Evolutionary conservation across 805 yeast genomes (phyloP).

Genomic region (Zygoascus biomembranicola): DNA sequence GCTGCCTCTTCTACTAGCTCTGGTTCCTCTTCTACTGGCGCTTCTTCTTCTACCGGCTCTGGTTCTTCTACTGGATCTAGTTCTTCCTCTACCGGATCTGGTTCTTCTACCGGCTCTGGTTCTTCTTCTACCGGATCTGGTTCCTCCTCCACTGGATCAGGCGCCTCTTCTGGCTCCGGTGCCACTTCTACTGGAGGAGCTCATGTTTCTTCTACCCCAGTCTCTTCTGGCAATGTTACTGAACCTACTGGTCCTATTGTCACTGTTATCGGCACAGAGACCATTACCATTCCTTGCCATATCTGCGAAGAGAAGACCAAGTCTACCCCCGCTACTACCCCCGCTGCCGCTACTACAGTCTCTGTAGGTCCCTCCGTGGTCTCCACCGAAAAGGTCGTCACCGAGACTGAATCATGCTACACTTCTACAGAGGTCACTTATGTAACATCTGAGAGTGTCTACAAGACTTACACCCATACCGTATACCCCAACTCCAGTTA

Average conservation of each 20-base stretch:
- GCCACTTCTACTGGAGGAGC: neutral
- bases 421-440: neutral
- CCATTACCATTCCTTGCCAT: neutral
- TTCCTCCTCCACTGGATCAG: neutral
- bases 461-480: neutral
- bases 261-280: neutral
- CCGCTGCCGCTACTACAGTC: neutral
- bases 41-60: neutral
- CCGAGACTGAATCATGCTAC: neutral
- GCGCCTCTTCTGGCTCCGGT: neutral
- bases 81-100: neutral
- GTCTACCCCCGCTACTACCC: neutral
- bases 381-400: neutral
- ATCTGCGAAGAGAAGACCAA: neutral
- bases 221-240: neutral
- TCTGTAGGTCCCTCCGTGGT: neutral
- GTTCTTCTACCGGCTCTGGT: neutral
- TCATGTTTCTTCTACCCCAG: neutral
- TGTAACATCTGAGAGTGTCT: neutral
- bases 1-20: neutral
- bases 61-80: neutral
- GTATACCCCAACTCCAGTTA: neutral
- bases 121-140: neutral
- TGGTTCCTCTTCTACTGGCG: neutral
- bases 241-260: neutral